These are phyloP conservation scores for Colletotrichum sp. DNA, from an alignment of 2,329 filamentous ascomycete genomes.

Conservation along the genomic window DNA sequence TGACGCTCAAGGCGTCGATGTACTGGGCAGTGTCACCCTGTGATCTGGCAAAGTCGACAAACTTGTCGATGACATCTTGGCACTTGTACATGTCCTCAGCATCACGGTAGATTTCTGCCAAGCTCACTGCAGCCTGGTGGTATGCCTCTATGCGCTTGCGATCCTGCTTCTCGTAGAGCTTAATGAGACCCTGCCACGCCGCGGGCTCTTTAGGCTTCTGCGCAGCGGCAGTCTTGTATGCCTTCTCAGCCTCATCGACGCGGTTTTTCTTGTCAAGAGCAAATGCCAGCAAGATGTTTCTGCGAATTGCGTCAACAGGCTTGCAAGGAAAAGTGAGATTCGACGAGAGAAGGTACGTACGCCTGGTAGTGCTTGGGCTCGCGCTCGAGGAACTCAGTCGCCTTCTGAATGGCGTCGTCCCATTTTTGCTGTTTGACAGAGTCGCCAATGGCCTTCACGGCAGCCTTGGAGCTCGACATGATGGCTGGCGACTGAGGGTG, in stretches of 20 bases:
- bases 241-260: slow-evolving; percentile 73
- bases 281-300: slow-evolving; percentile 79
- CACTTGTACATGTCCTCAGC: slow-evolving; percentile 67
- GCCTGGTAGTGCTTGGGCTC: slow-evolving; percentile 85
- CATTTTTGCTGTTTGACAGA: slow-evolving; percentile 80
- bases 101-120: slow-evolving; percentile 77
- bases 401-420: slow-evolving; percentile 73
- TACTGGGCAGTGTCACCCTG: slow-evolving; percentile 77
- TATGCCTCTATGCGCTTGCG: slow-evolving; percentile 74
- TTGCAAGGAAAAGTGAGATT: background rate
- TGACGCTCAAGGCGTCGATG: slow-evolving; percentile 74
- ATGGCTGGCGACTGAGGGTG: slow-evolving; percentile 12
- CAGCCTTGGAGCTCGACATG: slow-evolving; percentile 68
- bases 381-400: slow-evolving; percentile 69
- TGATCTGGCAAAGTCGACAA: slow-evolving; percentile 73
- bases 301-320: slow-evolving; percentile 12
- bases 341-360: slow-evolving; percentile 44
- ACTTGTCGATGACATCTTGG: slow-evolving; percentile 77
- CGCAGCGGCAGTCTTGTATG: slow-evolving; percentile 74
- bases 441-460: slow-evolving; percentile 80
- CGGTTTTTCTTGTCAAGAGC: slow-evolving; percentile 78
- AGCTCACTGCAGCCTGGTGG: slow-evolving; percentile 70
- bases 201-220: slow-evolving; percentile 79
- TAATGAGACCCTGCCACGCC: slow-evolving; percentile 89
- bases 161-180: slow-evolving; percentile 81